Conservation (phyloP, 2,329 filamentous ascomycete genomes). For the Aspergillus fijiensis region DNA sequence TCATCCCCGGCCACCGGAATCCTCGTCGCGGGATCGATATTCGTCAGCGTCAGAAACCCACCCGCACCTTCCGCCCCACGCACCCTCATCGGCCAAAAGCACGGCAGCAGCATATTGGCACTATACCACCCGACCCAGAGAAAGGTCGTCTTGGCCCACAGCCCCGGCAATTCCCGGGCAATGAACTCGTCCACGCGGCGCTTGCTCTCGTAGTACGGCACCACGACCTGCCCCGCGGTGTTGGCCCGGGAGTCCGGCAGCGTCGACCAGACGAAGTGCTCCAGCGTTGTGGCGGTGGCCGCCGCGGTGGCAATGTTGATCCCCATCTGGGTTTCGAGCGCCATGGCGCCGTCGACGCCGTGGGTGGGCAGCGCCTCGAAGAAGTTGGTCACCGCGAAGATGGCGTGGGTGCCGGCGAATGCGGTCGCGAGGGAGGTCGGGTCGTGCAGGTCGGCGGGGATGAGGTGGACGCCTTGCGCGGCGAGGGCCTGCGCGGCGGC, state of each 20-base stretch:
- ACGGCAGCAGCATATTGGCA: conserved; percentile 31
- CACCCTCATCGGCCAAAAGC: conserved; percentile 17
- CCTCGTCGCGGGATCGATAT: neutral
- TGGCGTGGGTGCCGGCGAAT: conserved; percentile 43
- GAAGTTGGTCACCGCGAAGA: conserved; percentile 47
- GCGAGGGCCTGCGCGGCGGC: conserved; percentile 48
- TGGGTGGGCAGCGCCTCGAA: conserved; percentile 36
- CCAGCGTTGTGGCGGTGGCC: conserved; percentile 34
- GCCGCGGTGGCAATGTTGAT: conserved; percentile 48
- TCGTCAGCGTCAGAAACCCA: neutral
- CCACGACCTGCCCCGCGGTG: conserved; percentile 32
- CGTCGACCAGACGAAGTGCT: conserved; percentile 51
- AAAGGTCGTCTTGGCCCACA: conserved; percentile 44
- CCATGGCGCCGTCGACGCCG: conserved; percentile 34
- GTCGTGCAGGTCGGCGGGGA: conserved; percentile 54
- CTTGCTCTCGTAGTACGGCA: conserved; percentile 49
- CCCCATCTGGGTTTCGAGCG: conserved; percentile 42
- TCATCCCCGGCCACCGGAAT: neutral
- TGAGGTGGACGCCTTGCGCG: conserved; percentile 52
- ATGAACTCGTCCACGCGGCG: conserved; percentile 44
- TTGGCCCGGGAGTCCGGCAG: conserved; percentile 38
- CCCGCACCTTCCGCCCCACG: conserved; percentile 2
- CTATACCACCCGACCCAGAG: conserved; percentile 41
- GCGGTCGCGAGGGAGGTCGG: conserved; percentile 33
- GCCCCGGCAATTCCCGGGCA: conserved; percentile 27